Percentiles rank a stretch among this genome's conserved stretches.
Evolutionary conservation across 768 basidiomycete genomes (phyloP).

Genomic region (Candolleomyces eurysporus): DNA sequence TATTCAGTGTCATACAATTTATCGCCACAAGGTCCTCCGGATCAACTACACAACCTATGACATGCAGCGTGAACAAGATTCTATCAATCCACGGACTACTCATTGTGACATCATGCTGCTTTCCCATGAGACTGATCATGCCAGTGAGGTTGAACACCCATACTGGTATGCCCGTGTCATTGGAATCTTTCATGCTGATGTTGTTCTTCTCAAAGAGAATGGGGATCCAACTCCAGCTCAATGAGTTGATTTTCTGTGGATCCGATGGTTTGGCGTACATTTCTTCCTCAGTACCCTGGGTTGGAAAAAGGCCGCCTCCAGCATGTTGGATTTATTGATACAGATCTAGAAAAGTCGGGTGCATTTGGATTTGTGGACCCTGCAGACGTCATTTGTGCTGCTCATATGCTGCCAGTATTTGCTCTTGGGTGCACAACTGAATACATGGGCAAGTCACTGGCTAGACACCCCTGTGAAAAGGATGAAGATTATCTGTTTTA

Average conservation of each 20-base stretch:
- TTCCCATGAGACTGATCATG: constrained; percentile 14
- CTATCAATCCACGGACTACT: constrained; percentile 28
- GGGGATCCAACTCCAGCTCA: neutral
- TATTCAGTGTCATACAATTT: constrained; percentile 14
- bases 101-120: constrained; percentile 36
- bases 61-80: constrained; percentile 38
- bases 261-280: constrained; percentile 20
- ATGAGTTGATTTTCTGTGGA: constrained; percentile 23
- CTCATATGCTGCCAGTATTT: constrained; percentile 44
- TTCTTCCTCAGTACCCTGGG: constrained; percentile 8
- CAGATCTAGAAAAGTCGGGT: constrained; percentile 12
- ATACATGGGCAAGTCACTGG: constrained; percentile 14
- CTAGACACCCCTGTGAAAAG: constrained; percentile 6
- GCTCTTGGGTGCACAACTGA: constrained; percentile 14
- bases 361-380: constrained; percentile 52
- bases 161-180: constrained; percentile 33
- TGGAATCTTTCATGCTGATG: constrained; percentile 13
- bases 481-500: constrained; percentile 30
- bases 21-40: constrained; percentile 14
- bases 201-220: neutral
- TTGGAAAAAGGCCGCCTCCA: constrained; percentile 5
- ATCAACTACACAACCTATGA: constrained; percentile 32
- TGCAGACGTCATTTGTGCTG: constrained; percentile 30
- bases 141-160: constrained; percentile 18
- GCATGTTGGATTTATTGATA: constrained; percentile 33